Evolutionary conservation across 208 protist species (phyloP).

Genomic region (Blechomonas ayalai): DNA sequence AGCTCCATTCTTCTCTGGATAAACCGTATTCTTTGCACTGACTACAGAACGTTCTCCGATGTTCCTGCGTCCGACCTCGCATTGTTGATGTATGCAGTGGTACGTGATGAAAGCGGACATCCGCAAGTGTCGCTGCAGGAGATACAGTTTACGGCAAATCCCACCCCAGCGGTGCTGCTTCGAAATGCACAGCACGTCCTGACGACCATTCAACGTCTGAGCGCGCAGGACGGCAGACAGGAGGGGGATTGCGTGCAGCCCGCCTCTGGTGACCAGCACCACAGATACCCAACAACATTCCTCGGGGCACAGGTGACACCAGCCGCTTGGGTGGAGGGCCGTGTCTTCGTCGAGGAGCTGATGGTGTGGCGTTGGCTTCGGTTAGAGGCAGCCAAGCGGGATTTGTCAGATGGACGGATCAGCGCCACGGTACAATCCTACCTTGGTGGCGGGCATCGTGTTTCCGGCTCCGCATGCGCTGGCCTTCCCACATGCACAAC

Average conservation of each 20-base stretch:
- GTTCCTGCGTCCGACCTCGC: constrained; percentile 51
- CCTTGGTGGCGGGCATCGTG: no score
- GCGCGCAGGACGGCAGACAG: constrained; percentile 4
- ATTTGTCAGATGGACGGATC: constrained; percentile 10
- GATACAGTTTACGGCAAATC: constrained; percentile 29
- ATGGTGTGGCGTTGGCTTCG: constrained; percentile 84
- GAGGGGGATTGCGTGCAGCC: no score
- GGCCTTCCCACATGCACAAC: not conserved
- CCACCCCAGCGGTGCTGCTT: constrained; percentile 18
- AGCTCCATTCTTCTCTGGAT: constrained; percentile 55
- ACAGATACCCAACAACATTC: constrained; percentile 1
- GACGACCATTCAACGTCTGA: constrained; percentile 32
- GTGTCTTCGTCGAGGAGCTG: constrained; percentile 81
- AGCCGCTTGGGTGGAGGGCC: constrained; percentile 58
- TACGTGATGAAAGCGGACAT: not conserved
- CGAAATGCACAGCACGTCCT: constrained; percentile 63
- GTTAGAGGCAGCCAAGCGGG: constrained; percentile 25
- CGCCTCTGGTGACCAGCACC: not conserved
- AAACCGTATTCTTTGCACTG: constrained; percentile 24
- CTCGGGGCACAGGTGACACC: constrained; percentile 29
- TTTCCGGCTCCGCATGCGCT: not conserved
- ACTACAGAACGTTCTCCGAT: constrained; percentile 38
- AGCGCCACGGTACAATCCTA: constrained; percentile 12
- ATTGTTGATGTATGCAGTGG: constrained; percentile 63
- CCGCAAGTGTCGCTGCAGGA: constrained; percentile 29